Percentiles rank a stretch among this genome's conserved stretches.
phyloP scores from a whole-genome alignment of 176 grass and related monocot genomes.

The Zea luxurians region DNA sequence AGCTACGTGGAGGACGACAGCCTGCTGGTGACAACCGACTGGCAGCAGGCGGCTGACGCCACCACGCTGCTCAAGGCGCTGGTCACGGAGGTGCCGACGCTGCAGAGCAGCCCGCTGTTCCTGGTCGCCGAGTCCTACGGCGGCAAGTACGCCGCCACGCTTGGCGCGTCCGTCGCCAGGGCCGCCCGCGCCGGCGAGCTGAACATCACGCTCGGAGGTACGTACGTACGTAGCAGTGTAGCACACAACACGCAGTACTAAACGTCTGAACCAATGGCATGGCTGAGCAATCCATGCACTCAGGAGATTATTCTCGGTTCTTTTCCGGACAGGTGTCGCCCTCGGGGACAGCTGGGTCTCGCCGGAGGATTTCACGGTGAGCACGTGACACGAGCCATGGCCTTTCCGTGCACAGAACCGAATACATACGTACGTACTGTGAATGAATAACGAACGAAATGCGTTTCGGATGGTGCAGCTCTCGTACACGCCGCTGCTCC shows the following conservation, averaged over 20 bases:
- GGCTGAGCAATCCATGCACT: no score
- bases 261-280: no score
- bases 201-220: conserved; percentile 72
- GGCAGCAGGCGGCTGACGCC: conserved; percentile 54
- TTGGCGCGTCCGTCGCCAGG: conserved; percentile 52
- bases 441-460: no score
- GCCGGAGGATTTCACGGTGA: conserved; percentile 65
- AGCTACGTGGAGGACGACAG: conserved; percentile 75
- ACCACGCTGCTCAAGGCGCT: conserved; percentile 59
- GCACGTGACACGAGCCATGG: neutral
- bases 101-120: conserved; percentile 64
- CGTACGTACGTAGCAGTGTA: conserved; percentile 1
- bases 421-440: no score
- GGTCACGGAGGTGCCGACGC: conserved; percentile 27
- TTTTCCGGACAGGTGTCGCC: conserved; percentile 47
- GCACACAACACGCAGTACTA: no score
- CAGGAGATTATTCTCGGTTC: neutral
- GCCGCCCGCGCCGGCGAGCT: conserved; percentile 56
- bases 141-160: conserved; percentile 72
- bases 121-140: conserved; percentile 82
- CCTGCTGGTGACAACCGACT: conserved; percentile 63
- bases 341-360: conserved; percentile 77
- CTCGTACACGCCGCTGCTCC: conserved; percentile 64
- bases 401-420: neutral
- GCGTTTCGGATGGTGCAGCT: conserved; percentile 40